Percentiles rank a stretch among this genome's conserved stretches.
phyloP scores from a whole-genome alignment of 208 protist genomes.

The Acanthamoeba rhysodes region DNA sequence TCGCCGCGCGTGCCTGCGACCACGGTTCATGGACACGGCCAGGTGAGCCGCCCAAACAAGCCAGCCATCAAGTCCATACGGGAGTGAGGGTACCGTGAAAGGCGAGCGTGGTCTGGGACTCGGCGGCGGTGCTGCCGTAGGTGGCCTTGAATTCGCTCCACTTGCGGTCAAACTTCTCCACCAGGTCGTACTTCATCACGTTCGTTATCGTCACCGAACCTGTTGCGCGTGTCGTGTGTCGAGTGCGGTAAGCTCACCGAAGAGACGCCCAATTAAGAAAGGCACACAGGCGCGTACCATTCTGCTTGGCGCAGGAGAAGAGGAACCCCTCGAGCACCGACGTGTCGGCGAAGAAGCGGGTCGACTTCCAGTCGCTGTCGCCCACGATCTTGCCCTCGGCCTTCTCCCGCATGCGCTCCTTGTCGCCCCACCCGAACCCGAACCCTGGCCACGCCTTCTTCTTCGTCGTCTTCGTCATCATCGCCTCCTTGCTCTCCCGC shows the following conservation, averaged over 20 bases:
- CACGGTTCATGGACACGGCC: neutral
- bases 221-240: neutral
- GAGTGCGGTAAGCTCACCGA: too few species aligned
- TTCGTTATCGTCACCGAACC: slow-evolving; percentile 51
- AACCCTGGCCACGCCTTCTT: slow-evolving; percentile 9
- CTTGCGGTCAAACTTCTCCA: slow-evolving; percentile 64
- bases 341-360: slow-evolving; percentile 8
- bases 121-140: slow-evolving; percentile 11
- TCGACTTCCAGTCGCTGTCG: slow-evolving; percentile 42
- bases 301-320: neutral
- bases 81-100: slow-evolving; percentile 18
- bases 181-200: slow-evolving; percentile 56
- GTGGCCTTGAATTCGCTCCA: slow-evolving; percentile 59
- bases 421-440: slow-evolving; percentile 16
- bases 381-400: neutral
- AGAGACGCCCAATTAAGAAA: too few species aligned
- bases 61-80: too few species aligned
- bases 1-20: slow-evolving; percentile 25
- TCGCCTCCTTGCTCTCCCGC: neutral
- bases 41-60: neutral
- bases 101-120: slow-evolving; percentile 54
- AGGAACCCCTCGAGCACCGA: slow-evolving; percentile 38
- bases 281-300: neutral
- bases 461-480: neutral
- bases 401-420: neutral